Base-by-base conservation (phyloP, 805 yeast species). In the Schwanniomyces pseudopolymorphus region DNA sequence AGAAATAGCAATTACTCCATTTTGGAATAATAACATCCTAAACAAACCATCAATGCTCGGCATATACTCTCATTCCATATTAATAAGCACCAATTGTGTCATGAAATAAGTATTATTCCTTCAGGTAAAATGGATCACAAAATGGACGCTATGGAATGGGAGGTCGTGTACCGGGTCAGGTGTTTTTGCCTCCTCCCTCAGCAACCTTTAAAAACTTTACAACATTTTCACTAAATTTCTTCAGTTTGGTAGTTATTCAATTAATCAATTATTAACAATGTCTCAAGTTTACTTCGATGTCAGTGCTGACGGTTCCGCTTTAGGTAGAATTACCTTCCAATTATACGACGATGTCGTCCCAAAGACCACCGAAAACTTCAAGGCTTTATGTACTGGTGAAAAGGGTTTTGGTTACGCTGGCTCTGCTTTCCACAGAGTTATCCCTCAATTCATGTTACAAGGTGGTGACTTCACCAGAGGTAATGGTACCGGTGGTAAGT, bases 391-490 rank as follows among this genome's bases (percentile, higher is more conserved):
- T 67, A 85, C 96, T 53, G 96, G 97, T 59, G 96, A 89, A 77
- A 87, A 89, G 81, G 98, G 97, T 52, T 87, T 75, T 62, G 96
- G 96, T 50, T 90, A 84, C 81, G 84, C 84, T 66, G 80, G 78
- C 61, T 87, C 95, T 42, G 77, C 84, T 56, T 91, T 92, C 94
- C 97, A 91, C 89, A 86, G 97, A 78, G 96, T 91, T 56, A 90
- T 90, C 64, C 97, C 97, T 56, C 84, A 87, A 70, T 91, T 91
- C 79, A 91, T 91, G 98, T 78, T 92, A 67, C 98, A 91, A 80
- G 97, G 79, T 62, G 78, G 78, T 58, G 78, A 73, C 56, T 71
- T 72, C 64, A 68, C 74, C 53, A 63, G 68, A 73, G 85, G 88
- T 70, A 84, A 87, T 69, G 97, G 98, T 58, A 83, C 87, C 59